These are phyloP conservation scores for Backusella liffmaniae DNA, from an alignment of 192 early-diverging fungal species.

Conservation along the genomic window DNA sequence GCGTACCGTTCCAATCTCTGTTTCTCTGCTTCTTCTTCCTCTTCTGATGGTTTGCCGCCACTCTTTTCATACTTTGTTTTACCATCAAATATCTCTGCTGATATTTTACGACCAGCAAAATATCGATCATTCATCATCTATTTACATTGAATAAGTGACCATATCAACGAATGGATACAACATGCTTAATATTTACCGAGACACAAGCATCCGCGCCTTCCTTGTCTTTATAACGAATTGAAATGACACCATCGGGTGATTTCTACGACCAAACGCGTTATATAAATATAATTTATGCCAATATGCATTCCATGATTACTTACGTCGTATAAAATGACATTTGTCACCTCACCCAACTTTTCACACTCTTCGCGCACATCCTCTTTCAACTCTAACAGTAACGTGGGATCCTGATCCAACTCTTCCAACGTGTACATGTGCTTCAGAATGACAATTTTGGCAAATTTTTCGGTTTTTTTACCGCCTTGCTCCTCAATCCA, in stretches of 20 bases:
- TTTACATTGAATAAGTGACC: neutral
- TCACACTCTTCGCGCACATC: conserved; percentile 95
- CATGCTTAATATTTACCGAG: conserved; percentile 53
- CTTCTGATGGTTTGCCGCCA: conserved; percentile 49
- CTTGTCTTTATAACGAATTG: conserved; percentile 84
- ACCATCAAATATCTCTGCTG: conserved; percentile 79
- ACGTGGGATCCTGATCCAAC: conserved; percentile 84
- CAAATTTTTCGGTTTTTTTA: conserved; percentile 72
- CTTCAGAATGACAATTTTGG: conserved; percentile 87
- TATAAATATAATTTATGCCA: neutral
- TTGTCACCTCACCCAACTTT: conserved; percentile 90
- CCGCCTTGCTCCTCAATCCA: conserved; percentile 80
- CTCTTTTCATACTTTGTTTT: conserved; percentile 72
- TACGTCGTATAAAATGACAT: conserved; percentile 93
- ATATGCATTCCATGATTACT: conserved; percentile 22
- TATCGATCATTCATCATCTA: conserved; percentile 89
- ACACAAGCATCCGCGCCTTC: conserved; percentile 80
- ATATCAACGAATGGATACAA: neutral
- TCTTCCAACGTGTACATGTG: conserved; percentile 93
- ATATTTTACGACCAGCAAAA: conserved; percentile 83
- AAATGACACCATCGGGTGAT: conserved; percentile 80
- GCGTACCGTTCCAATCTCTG: conserved; percentile 82
- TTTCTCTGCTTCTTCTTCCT: conserved; percentile 73
- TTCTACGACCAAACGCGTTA: conserved; percentile 41
- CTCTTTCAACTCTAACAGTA: conserved; percentile 89